phyloP scores from a whole-genome alignment of 2,329 filamentous ascomycete species.

The Alternaria panax region DNA sequence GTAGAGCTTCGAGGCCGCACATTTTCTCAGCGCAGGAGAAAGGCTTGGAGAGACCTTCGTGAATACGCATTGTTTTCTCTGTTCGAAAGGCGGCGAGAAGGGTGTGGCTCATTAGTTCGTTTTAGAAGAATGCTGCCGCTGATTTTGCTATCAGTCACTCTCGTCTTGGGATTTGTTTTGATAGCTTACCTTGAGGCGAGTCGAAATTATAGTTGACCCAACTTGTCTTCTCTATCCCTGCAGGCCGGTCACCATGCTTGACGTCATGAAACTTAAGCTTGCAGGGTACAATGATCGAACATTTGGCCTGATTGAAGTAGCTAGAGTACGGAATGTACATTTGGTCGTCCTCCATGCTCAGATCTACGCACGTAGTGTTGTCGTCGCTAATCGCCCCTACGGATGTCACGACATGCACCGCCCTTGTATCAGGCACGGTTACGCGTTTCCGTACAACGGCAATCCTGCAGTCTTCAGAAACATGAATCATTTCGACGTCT shows the following conservation, averaged over 20 bases:
- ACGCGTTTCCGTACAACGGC: slow-evolving; percentile 55
- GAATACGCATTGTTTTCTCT: slow-evolving; percentile 54
- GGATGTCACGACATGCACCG: slow-evolving; percentile 51
- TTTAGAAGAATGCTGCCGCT: slow-evolving; percentile 54
- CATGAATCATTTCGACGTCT: slow-evolving; percentile 52
- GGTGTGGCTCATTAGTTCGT: slow-evolving; percentile 55
- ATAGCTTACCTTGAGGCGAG: slow-evolving; percentile 32
- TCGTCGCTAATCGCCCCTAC: slow-evolving; percentile 57
- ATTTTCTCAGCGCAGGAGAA: slow-evolving; percentile 58
- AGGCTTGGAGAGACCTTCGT: slow-evolving; percentile 52
- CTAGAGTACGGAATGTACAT: slow-evolving; percentile 56
- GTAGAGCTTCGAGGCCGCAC: slow-evolving; percentile 57
- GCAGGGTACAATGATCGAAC: slow-evolving; percentile 50
- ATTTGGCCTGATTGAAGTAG: slow-evolving; percentile 56
- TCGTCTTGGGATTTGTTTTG: neutral
- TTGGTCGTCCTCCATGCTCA: slow-evolving; percentile 51
- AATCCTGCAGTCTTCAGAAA: slow-evolving; percentile 51
- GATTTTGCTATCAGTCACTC: slow-evolving; percentile 4
- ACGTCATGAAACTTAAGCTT: slow-evolving; percentile 52
- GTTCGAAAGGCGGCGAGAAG: slow-evolving; percentile 55
- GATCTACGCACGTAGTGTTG: slow-evolving; percentile 52
- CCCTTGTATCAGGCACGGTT: slow-evolving; percentile 41
- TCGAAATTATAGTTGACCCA: slow-evolving; percentile 58
- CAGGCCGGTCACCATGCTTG: slow-evolving; percentile 42
- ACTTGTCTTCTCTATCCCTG: slow-evolving; percentile 49